Conservation (phyloP, 257 asterid genomes). For the Plectranthus barbatus region DNA sequence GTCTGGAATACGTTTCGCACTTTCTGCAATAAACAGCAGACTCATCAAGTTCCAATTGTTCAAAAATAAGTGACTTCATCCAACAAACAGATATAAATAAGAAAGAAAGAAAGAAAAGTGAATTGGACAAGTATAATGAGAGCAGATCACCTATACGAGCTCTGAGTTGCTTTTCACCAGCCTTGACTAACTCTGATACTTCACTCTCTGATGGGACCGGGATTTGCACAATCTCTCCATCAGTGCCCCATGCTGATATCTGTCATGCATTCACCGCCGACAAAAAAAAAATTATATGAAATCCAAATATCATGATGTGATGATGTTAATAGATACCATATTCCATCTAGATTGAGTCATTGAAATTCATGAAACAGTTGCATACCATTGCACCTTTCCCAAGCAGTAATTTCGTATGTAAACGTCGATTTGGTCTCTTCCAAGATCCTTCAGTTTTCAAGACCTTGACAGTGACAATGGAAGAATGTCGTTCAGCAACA, state of each 20-base stretch:
- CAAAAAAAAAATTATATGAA: conserved; percentile 1
- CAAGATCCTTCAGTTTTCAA: conserved; percentile 68
- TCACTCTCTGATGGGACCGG: conserved; percentile 59
- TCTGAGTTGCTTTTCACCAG: conserved; percentile 46
- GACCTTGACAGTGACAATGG: conserved; percentile 60
- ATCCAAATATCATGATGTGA: neutral
- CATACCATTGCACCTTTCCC: conserved; percentile 75
- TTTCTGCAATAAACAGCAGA: conserved; percentile 43
- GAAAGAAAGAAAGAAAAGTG: no score
- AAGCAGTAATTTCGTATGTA: conserved; percentile 64
- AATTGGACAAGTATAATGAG: conserved; percentile 7
- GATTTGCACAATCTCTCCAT: conserved; percentile 65
- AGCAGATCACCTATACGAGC: conserved; percentile 50
- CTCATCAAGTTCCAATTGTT: neutral
- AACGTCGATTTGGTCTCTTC: conserved; percentile 75
- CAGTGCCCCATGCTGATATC: conserved; percentile 79
- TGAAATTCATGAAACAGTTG: neutral
- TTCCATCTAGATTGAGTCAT: neutral
- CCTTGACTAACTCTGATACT: conserved; percentile 39
- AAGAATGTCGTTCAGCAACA: conserved; percentile 61
- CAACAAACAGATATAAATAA: no score
- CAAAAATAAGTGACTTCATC: no score
- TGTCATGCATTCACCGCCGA: conserved; percentile 17
- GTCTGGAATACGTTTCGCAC: conserved; percentile 60
- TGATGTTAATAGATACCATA: neutral